Conservation (phyloP, 148 eudicot genomes). For the Rhododendron molle region DNA sequence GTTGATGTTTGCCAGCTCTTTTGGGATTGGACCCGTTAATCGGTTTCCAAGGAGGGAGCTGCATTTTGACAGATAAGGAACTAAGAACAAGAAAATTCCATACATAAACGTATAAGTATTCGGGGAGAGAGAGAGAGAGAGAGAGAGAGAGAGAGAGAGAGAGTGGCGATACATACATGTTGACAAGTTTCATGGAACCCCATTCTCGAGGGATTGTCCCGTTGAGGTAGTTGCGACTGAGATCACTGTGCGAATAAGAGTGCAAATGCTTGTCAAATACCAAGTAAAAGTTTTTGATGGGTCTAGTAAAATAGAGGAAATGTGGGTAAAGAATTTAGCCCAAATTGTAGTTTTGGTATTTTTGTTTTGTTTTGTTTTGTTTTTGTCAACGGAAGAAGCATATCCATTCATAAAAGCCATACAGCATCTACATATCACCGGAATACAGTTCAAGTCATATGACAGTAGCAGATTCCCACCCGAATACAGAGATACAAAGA, state of each 20-base stretch:
- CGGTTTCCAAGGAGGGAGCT: constrained; percentile 34
- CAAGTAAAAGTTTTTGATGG: not conserved
- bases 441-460: no score
- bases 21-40: constrained; percentile 31
- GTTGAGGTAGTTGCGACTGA: constrained; percentile 31
- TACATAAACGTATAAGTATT: no score
- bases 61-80: not conserved
- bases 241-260: constrained; percentile 23
- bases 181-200: constrained; percentile 20
- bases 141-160: no score
- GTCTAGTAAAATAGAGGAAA: not conserved
- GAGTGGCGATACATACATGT: constrained; percentile 19
- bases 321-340: no score
- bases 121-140: no score
- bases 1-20: constrained; percentile 29
- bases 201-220: constrained; percentile 39
- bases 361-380: no score
- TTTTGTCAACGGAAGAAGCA: no score
- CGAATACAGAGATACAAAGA: no score
- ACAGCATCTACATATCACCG: no score
- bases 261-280: not conserved
- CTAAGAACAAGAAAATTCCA: not conserved
- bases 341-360: no score
- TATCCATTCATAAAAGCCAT: no score
- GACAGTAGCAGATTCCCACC: no score